phyloP scores from a whole-genome alignment of 2,329 filamentous ascomycete species.

The Colletotrichum australisinense region DNA sequence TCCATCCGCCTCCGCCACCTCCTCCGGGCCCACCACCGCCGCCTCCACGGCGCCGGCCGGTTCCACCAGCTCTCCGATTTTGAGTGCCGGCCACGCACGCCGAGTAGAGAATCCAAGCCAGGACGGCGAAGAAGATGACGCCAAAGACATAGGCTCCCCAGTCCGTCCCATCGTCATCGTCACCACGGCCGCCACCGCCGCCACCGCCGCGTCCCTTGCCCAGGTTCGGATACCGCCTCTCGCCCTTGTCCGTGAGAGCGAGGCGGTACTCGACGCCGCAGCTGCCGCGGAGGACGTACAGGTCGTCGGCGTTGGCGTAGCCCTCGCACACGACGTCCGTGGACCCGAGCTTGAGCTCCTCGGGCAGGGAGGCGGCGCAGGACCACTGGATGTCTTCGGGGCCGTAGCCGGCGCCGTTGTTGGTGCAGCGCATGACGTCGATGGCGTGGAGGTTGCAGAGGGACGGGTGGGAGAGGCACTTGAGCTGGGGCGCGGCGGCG shows the following conservation, averaged over 20 bases:
- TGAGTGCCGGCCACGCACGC: constrained; percentile 51
- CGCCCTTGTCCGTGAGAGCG: constrained; percentile 80
- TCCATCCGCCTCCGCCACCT: constrained; percentile 54
- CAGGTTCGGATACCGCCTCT: constrained; percentile 74
- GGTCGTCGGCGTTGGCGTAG: constrained; percentile 80
- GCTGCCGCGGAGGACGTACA: constrained; percentile 89
- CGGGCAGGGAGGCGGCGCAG: constrained; percentile 74
- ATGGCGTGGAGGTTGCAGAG: constrained; percentile 78
- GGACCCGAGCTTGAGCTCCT: constrained; percentile 76
- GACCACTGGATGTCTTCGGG: constrained; percentile 90
- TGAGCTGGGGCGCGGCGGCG: constrained; percentile 80
- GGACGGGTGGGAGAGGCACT: constrained; percentile 75
- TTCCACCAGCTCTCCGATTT: constrained; percentile 41
- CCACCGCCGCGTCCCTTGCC: constrained; percentile 51
- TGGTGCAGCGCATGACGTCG: constrained; percentile 89
- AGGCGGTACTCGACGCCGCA: constrained; percentile 93
- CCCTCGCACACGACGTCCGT: constrained; percentile 96
- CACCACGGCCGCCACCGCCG: background rate
- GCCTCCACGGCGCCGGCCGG: constrained; percentile 52
- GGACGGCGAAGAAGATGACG: constrained; percentile 69
- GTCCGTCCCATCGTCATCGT: constrained; percentile 45
- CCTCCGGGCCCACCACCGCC: constrained; percentile 54
- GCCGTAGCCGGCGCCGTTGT: constrained; percentile 84
- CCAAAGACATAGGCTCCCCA: constrained; percentile 65
- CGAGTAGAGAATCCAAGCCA: constrained; percentile 71